Percentiles rank a stretch among this genome's conserved stretches.
phyloP scores from a whole-genome alignment of 1,139 yeast species.

The Taphrina populina region DNA sequence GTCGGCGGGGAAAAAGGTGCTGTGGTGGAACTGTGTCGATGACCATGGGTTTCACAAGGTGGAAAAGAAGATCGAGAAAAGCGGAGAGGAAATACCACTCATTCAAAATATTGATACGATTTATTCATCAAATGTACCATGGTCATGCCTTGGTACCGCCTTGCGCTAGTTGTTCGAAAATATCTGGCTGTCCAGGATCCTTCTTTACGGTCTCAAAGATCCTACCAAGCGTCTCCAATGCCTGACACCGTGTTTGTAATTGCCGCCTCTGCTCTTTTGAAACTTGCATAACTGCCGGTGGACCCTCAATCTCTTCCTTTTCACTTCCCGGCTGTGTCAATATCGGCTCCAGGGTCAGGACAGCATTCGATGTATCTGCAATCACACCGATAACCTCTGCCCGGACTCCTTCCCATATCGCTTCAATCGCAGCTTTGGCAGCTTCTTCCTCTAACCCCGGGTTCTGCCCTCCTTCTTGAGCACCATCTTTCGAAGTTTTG shows the following conservation, averaged over 20 bases:
- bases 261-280: slow-evolving; percentile 6
- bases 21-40: too few species aligned
- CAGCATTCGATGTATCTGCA: slow-evolving; percentile 23
- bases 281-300: not conserved
- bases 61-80: too few species aligned
- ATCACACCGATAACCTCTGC: slow-evolving; percentile 31
- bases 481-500: slow-evolving; percentile 11
- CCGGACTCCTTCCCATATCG: slow-evolving; percentile 33
- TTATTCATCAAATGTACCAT: too few species aligned
- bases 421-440: slow-evolving; percentile 33
- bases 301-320: slow-evolving; percentile 27
- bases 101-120: too few species aligned
- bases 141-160: too few species aligned
- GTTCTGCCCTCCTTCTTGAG: slow-evolving; percentile 4
- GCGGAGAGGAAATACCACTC: too few species aligned
- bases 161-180: slow-evolving; percentile 25
- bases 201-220: slow-evolving; percentile 26
- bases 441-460: slow-evolving; percentile 30
- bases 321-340: slow-evolving; percentile 15
- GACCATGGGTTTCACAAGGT: too few species aligned
- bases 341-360: slow-evolving; percentile 20
- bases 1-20: too few species aligned
- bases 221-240: slow-evolving; percentile 25
- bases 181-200: slow-evolving; percentile 29
- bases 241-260: slow-evolving; percentile 18